A percentile compares a stretch with the other conserved stretches of the same genome.
Evolutionary conservation across 768 basidiomycete species (phyloP).

Genomic region (Gloeophyllum trabeum): DNA sequence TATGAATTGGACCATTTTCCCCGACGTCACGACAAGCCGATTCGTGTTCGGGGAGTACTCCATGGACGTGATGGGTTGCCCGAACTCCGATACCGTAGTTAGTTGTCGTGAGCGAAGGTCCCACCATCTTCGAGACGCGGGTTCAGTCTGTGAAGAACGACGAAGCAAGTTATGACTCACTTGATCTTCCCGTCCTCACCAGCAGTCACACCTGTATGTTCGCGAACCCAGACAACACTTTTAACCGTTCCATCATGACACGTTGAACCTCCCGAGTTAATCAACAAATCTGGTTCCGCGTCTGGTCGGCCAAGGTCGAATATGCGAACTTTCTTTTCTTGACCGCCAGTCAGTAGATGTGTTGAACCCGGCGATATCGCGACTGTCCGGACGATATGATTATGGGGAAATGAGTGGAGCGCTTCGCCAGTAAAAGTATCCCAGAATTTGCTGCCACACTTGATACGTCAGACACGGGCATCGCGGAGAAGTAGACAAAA

Average conservation of each 20-base stretch:
- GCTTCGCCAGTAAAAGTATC: constrained; percentile 83
- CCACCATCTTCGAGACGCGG: constrained; percentile 69
- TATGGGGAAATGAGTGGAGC: constrained; percentile 94
- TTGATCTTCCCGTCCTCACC: constrained; percentile 90
- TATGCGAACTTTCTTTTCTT: constrained; percentile 95
- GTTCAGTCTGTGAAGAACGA: constrained; percentile 1
- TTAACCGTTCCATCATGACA: constrained; percentile 87
- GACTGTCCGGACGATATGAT: constrained; percentile 95
- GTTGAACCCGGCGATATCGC: constrained; percentile 65
- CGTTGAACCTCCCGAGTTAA: constrained; percentile 38
- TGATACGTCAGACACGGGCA: background rate
- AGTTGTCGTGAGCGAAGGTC: constrained; percentile 73
- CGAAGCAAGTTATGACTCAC: constrained; percentile 27
- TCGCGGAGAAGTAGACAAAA: background rate
- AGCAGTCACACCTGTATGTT: constrained; percentile 78
- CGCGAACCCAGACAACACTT: constrained; percentile 89
- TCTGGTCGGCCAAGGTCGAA: constrained; percentile 85
- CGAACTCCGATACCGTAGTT: constrained; percentile 60
- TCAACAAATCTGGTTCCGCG: constrained; percentile 76
- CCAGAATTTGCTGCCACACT: constrained; percentile 74
- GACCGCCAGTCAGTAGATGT: constrained; percentile 81
- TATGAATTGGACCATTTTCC: constrained; percentile 88
- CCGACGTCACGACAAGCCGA: constrained; percentile 82
- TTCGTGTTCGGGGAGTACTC: constrained; percentile 77
- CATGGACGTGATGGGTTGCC: constrained; percentile 86